These are phyloP conservation scores for Mucor sp. DNA, from an alignment of 371 early-diverging fungal genomes.

Conservation along the genomic window DNA sequence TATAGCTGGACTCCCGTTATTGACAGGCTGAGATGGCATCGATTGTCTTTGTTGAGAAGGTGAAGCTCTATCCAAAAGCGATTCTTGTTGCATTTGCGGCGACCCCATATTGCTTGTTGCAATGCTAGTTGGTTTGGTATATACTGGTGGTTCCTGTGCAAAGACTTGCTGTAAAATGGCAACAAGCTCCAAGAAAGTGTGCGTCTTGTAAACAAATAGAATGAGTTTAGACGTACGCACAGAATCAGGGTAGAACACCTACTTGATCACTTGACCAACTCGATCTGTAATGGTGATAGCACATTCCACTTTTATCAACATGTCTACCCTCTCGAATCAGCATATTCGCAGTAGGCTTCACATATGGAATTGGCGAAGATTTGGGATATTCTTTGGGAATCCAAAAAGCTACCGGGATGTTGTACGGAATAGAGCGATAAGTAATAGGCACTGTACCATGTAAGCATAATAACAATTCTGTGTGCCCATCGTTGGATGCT, in stretches of 20 bases:
- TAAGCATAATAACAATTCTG: constrained; percentile 73
- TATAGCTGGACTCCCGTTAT: constrained; percentile 24
- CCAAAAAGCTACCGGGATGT: constrained; percentile 92
- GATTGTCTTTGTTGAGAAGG: constrained; percentile 25
- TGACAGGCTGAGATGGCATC: constrained; percentile 30
- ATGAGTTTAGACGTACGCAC: not conserved
- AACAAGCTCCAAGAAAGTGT: constrained; percentile 65
- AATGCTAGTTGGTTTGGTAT: constrained; percentile 60
- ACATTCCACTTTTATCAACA: constrained; percentile 83
- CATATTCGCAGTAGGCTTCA: constrained; percentile 90
- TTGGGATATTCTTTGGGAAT: constrained; percentile 84
- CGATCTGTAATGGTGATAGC: constrained; percentile 83
- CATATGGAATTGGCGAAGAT: constrained; percentile 80
- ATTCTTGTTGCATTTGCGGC: constrained; percentile 23
- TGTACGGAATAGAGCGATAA: constrained; percentile 81
- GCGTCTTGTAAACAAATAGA: constrained; percentile 40
- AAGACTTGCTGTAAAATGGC: constrained; percentile 74
- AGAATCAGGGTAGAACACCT: not conserved
- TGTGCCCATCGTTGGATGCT: constrained; percentile 76
- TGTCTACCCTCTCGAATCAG: constrained; percentile 76
- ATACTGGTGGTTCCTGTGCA: constrained; percentile 80
- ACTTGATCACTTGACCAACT: constrained; percentile 53
- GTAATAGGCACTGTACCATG: constrained; percentile 89
- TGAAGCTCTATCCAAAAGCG: constrained; percentile 24
- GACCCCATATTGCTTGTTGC: constrained; percentile 20